Base-by-base conservation (phyloP, 805 yeast species). In the Teunomyces funiuensis region DNA sequence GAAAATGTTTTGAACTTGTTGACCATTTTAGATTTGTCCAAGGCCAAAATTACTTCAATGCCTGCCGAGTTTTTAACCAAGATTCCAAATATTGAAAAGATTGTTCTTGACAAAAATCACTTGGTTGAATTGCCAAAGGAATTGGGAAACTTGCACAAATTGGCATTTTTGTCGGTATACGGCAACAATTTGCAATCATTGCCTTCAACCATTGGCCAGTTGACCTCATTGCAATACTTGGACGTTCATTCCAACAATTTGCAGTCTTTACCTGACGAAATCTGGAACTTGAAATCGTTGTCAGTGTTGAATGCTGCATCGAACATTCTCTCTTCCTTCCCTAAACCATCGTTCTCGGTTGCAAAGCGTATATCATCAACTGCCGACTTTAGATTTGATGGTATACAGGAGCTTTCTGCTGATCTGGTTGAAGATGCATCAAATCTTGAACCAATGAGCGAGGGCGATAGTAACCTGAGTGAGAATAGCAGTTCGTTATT, bases 171-270 rank as follows among this genome's bases (percentile, higher is more conserved):
- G 28, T 86, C 96, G 3, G 71, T 82, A 2, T 82, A 79, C 40
- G 80, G 81, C 40, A 93, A 93, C 57, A 85, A 86, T 50, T 65
- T 93, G 43, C 85, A 83, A 41, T 61, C 73, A 1, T 55, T 93
- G 10, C 97, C 98, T 0, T 60, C 69, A 2, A 76, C 79, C 9
- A 76, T 93, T 25, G 82, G 87, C 2, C 54, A 71, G 11, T 70
- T 90, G 42, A 62, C 70, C 3, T 74, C 77, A 22, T 71, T 91
- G 47, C 81, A 76, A 52, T 69, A 75, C 34, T 68, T 91, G 42
- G 97, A 91, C 60, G 64, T 88, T 31, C 97, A 91, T 62, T 79
- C 86, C 31, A 91, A 91, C 62, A 89, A 89, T 55, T 69, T 91
- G 50, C 82, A 87, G 49, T 58, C 67, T 6, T 65, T 91, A 20